Conservation (phyloP, 306 rosid species). For the Myrica gale region DNA sequence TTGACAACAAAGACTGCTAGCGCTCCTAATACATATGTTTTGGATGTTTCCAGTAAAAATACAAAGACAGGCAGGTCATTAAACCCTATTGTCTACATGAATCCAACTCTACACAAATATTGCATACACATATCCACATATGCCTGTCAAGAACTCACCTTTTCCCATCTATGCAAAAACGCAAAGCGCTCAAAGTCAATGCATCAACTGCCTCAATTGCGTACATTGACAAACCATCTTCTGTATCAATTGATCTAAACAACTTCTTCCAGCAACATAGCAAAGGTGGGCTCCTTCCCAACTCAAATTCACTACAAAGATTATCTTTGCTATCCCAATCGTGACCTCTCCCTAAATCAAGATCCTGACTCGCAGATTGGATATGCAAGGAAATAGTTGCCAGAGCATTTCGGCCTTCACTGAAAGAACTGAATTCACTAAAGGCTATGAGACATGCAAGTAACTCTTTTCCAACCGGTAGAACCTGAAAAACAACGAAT, state of each 20-base stretch:
- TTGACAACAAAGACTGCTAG: too few species aligned
- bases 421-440: slow-evolving; percentile 63
- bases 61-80: too few species aligned
- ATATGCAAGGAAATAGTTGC: slow-evolving; percentile 40
- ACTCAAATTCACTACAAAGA: slow-evolving; percentile 51
- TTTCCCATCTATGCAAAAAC: slow-evolving; percentile 67
- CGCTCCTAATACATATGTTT: too few species aligned
- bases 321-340: slow-evolving; percentile 41
- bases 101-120: not conserved
- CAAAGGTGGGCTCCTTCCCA: slow-evolving; percentile 78
- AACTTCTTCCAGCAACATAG: slow-evolving; percentile 65
- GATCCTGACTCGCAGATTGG: slow-evolving; percentile 38
- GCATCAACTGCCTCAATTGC: slow-evolving; percentile 63
- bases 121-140: not conserved
- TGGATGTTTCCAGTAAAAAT: too few species aligned
- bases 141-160: slow-evolving; percentile 49
- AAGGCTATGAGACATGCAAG: slow-evolving; percentile 76
- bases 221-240: slow-evolving; percentile 50
- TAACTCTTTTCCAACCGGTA: slow-evolving; percentile 87
- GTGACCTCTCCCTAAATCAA: slow-evolving; percentile 43
- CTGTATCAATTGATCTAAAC: slow-evolving; percentile 58
- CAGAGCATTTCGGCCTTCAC: slow-evolving; percentile 68
- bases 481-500: slow-evolving; percentile 56
- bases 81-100: not conserved
- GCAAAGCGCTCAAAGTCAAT: slow-evolving; percentile 59